Conservation (phyloP, 371 early-diverging fungal species). For the Umbelopsis sp. region DNA sequence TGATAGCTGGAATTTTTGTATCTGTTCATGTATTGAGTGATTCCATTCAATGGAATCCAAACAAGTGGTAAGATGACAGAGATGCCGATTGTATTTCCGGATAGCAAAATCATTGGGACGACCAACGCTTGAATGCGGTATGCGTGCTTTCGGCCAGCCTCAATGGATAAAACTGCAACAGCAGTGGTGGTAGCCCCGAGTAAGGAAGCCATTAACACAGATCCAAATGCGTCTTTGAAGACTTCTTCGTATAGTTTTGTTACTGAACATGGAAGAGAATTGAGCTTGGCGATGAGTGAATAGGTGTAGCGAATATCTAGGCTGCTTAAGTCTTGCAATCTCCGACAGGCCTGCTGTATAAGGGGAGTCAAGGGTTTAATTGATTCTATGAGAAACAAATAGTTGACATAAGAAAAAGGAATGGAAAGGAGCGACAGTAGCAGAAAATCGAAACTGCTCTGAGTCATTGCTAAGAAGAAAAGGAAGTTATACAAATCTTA, state of each 20-base stretch:
- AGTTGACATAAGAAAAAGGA: constrained; percentile 9
- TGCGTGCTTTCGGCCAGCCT: background rate
- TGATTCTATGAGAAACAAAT: background rate
- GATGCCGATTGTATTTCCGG: background rate
- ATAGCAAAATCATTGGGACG: background rate
- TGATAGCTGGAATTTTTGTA: background rate
- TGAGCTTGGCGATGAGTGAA: background rate
- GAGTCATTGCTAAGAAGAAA: background rate
- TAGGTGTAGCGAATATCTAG: background rate
- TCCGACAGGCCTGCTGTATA: background rate
- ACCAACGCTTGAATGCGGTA: background rate
- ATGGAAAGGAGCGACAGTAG: constrained; percentile 6
- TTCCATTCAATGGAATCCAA: background rate
- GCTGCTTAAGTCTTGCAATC: background rate
- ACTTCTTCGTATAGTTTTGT: background rate
- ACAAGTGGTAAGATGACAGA: background rate
- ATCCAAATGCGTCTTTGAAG: background rate
- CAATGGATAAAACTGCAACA: background rate
- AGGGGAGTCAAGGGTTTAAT: background rate
- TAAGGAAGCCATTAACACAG: background rate
- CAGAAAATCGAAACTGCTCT: background rate
- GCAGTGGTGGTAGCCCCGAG: background rate
- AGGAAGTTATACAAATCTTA: too few relatives aligned
- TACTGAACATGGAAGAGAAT: background rate
- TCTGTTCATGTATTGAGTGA: background rate